A percentile compares a stretch with the other conserved stretches of the same genome.
These are phyloP conservation scores for Malassezia brasiliensis DNA, from an alignment of 1,284 basidiomycete species.

Conservation along the genomic window DNA sequence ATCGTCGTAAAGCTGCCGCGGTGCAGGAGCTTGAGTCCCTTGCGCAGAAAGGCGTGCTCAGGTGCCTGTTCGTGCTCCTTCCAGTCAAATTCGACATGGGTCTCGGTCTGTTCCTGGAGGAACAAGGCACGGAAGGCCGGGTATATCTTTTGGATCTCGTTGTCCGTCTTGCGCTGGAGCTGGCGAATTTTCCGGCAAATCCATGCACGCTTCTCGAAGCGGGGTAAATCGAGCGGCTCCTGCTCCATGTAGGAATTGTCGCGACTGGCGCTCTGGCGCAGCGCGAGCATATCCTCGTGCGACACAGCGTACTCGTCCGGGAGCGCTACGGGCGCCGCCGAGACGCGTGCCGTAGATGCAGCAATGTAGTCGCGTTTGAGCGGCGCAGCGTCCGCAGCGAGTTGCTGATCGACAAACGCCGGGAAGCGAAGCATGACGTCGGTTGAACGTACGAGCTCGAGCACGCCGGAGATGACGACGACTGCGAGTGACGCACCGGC, in stretches of 20 bases:
- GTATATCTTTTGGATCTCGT: constrained; percentile 8
- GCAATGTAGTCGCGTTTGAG: constrained; percentile 15
- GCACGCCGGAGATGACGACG: constrained; percentile 11
- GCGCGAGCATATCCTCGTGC: background rate
- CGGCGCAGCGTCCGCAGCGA: constrained; percentile 8
- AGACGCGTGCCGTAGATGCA: constrained; percentile 3
- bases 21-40: constrained; percentile 3
- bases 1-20: constrained; percentile 5
- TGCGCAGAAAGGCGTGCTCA: background rate
- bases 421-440: constrained; percentile 19
- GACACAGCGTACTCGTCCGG: background rate
- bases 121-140: constrained; percentile 16
- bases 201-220: constrained; percentile 4
- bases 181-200: constrained; percentile 17
- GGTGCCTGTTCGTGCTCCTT: background rate
- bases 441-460: constrained; percentile 12
- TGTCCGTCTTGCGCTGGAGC: constrained; percentile 11
- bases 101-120: constrained; percentile 6
- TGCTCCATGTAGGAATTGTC: background rate
- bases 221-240: constrained; percentile 10
- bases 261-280: background rate
- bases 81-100: background rate
- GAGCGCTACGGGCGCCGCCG: background rate
- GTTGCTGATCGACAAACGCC: constrained; percentile 5
- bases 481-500: background rate